A percentile compares a stretch with the other conserved stretches of the same genome.
Evolutionary conservation across 305 asterid species (phyloP).

Genomic region (Solanum hybrid): DNA sequence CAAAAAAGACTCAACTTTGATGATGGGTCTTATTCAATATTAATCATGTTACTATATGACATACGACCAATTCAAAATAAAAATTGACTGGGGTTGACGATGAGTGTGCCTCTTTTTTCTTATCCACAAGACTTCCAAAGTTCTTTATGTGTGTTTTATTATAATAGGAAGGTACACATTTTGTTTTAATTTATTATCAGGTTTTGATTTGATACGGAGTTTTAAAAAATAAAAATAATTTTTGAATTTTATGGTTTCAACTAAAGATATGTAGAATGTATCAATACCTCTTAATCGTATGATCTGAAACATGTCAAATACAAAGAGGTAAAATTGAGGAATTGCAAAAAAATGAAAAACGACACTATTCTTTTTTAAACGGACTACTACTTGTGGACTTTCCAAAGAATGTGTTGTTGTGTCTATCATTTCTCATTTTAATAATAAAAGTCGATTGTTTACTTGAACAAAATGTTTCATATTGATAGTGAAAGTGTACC

Average conservation of each 20-base stretch:
- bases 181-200: too few species aligned
- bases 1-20: background rate
- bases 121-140: background rate
- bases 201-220: too few species aligned
- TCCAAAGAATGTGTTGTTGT: background rate
- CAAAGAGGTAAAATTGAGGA: background rate
- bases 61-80: background rate
- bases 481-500: background rate
- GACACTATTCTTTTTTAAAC: background rate
- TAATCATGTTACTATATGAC: background rate
- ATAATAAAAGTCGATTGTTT: too few species aligned
- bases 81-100: background rate
- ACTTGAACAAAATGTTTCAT: background rate
- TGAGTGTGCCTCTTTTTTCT: background rate
- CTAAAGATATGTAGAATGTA: background rate
- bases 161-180: background rate
- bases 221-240: too few species aligned
- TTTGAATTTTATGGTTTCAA: background rate
- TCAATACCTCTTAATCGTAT: rapidly evolving
- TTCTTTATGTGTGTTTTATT: background rate
- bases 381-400: background rate
- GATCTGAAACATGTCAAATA: background rate
- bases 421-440: too few species aligned
- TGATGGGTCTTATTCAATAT: background rate
- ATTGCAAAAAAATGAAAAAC: background rate